phyloP scores from a whole-genome alignment of 140 eudicot species.

The Cichorium intybus region DNA sequence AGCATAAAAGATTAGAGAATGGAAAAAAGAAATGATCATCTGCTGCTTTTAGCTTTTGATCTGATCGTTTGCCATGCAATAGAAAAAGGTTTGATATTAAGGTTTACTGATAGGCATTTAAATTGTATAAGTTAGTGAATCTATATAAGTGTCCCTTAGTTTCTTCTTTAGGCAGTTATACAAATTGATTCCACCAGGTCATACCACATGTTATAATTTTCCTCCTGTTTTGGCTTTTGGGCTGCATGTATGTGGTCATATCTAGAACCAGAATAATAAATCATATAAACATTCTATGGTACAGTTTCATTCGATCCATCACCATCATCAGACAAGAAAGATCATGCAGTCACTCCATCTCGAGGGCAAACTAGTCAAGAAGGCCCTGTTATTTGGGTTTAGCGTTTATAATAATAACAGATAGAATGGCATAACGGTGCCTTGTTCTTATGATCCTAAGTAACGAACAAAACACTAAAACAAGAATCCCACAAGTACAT shows the following conservation, averaged over 20 bases:
- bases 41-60: too few relatives aligned
- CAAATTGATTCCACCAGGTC: conserved; percentile 22
- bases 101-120: not conserved
- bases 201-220: conserved; percentile 1
- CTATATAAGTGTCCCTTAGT: conserved; percentile 30
- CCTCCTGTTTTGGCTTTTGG: not conserved
- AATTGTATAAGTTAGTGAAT: conserved; percentile 14
- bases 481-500: not conserved
- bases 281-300: not conserved
- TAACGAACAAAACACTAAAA: too few relatives aligned
- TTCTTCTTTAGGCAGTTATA: conserved; percentile 25
- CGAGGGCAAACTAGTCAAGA: too few relatives aligned
- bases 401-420: too few relatives aligned
- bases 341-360: too few relatives aligned
- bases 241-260: conserved; percentile 23
- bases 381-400: too few relatives aligned
- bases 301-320: conserved; percentile 12
- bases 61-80: too few relatives aligned
- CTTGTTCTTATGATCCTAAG: too few relatives aligned
- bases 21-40: too few relatives aligned
- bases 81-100: not conserved
- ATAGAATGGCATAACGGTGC: too few relatives aligned
- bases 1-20: not conserved
- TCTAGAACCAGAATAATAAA: conserved; percentile 19
- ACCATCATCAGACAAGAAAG: conserved; percentile 5